These are phyloP conservation scores for Aaosphaeria pasadenensis DNA, from an alignment of 2,329 filamentous ascomycete species.

Conservation along the genomic window DNA sequence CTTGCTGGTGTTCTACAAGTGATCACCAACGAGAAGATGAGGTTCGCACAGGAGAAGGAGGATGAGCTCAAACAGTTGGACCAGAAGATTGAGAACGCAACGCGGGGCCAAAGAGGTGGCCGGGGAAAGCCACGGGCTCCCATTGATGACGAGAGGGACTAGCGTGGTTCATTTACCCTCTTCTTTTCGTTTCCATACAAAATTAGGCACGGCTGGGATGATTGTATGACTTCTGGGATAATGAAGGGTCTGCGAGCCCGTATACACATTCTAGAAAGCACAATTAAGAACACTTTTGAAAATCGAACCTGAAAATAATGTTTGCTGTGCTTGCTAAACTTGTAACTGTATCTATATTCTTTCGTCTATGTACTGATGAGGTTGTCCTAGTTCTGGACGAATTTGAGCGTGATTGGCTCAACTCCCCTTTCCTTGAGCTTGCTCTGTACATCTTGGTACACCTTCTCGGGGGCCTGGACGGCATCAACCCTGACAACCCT, in stretches of 20 bases:
- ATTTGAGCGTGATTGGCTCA: constrained; percentile 27
- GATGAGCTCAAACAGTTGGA: constrained; percentile 71
- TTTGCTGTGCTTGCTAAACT: too few relatives aligned
- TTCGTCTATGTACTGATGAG: neutral
- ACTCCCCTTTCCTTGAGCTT: constrained; percentile 33
- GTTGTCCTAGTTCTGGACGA: constrained; percentile 15
- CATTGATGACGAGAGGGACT: constrained; percentile 36
- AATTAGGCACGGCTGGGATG: constrained; percentile 1
- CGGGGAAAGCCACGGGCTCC: constrained; percentile 24
- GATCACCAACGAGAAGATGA: constrained; percentile 76
- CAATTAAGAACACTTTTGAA: neutral
- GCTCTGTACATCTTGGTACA: constrained; percentile 53
- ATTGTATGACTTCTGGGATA: constrained; percentile 25
- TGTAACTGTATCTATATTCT: too few relatives aligned
- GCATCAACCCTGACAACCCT: constrained; percentile 80
- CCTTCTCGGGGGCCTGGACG: constrained; percentile 62
- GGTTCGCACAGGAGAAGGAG: constrained; percentile 74
- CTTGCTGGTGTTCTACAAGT: constrained; percentile 75
- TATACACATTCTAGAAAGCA: neutral
- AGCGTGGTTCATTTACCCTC: constrained; percentile 6
- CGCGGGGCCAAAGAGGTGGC: constrained; percentile 19
- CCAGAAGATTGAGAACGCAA: constrained; percentile 54
- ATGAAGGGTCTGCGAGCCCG: constrained; percentile 5
- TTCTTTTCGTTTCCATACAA: constrained; percentile 9
- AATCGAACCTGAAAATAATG: too few relatives aligned